Evolutionary conservation across 495 filamentous ascomycete species (phyloP).

Genomic region (Penicilliopsis zonata): DNA sequence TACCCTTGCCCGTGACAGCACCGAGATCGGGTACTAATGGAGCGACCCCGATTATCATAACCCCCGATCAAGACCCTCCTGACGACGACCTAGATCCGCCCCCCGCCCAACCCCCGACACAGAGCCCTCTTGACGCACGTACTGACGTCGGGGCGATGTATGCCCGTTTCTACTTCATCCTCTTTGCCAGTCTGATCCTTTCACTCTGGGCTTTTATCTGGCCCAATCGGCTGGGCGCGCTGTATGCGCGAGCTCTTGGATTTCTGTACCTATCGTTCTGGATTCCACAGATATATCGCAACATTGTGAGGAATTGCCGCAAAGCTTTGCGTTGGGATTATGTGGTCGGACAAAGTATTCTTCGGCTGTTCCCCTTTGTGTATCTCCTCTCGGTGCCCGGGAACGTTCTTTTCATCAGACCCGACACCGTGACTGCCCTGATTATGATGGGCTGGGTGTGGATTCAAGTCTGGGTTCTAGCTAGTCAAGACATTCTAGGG

Average conservation of each 20-base stretch:
- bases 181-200: constrained; percentile 59
- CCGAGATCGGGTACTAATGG: constrained; percentile 29
- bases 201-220: constrained; percentile 66
- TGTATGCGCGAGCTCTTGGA: constrained; percentile 56
- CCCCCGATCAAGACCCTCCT: constrained; percentile 69
- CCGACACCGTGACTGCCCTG: constrained; percentile 49
- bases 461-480: constrained; percentile 72
- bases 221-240: constrained; percentile 51
- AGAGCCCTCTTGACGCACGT: constrained; percentile 26
- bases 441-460: constrained; percentile 74
- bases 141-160: constrained; percentile 64
- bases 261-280: constrained; percentile 80
- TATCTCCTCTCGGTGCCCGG: constrained; percentile 65
- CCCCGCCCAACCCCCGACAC: constrained; percentile 15
- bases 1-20: constrained; percentile 55
- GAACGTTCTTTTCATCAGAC: constrained; percentile 72
- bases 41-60: constrained; percentile 60
- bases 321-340: constrained; percentile 81
- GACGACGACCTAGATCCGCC: constrained; percentile 20
- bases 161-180: constrained; percentile 61
- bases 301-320: constrained; percentile 81
- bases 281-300: constrained; percentile 83
- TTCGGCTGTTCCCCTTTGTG: constrained; percentile 63
- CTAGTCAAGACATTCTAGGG: constrained; percentile 73
- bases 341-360: constrained; percentile 67